Evolutionary conservation across 768 basidiomycete species (phyloP).

Genomic region (Suillus clintonianus): DNA sequence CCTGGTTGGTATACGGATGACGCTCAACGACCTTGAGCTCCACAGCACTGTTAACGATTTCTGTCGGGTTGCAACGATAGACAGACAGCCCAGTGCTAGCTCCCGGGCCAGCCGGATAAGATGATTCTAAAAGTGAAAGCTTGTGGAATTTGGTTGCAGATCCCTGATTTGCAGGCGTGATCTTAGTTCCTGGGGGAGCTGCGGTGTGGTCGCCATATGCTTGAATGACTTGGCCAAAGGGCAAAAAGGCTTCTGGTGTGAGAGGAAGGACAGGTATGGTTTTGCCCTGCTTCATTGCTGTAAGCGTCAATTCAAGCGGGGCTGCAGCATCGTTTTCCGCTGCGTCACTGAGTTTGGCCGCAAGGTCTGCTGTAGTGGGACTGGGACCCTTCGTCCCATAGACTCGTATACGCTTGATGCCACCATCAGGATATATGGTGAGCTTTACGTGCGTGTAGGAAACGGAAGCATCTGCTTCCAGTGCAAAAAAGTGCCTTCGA

Average conservation of each 20-base stretch:
- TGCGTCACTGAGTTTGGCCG: neutral
- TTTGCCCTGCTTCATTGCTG: slow-evolving; percentile 8
- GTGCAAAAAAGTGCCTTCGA: slow-evolving; percentile 85
- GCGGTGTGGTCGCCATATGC: slow-evolving; percentile 71
- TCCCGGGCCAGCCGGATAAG: slow-evolving; percentile 57
- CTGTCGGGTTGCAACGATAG: slow-evolving; percentile 72
- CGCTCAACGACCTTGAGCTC: slow-evolving; percentile 80
- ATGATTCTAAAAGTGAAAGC: slow-evolving; percentile 66
- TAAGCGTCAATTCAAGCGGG: slow-evolving; percentile 3
- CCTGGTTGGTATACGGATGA: slow-evolving; percentile 87
- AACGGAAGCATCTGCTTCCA: slow-evolving; percentile 60
- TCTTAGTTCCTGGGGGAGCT: slow-evolving; percentile 66
- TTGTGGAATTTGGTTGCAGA: slow-evolving; percentile 95
- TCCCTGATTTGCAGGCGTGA: slow-evolving; percentile 85
- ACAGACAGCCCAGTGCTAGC: slow-evolving; percentile 78
- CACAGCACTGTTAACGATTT: slow-evolving; percentile 47
- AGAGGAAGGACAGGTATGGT: slow-evolving; percentile 64
- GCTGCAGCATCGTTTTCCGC: slow-evolving; percentile 4
- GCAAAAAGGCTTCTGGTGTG: slow-evolving; percentile 82
- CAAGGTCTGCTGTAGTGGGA: slow-evolving; percentile 3
- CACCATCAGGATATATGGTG: slow-evolving; percentile 94
- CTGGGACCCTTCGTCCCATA: slow-evolving; percentile 57
- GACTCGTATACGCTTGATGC: slow-evolving; percentile 89
- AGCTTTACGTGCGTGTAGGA: slow-evolving; percentile 83
- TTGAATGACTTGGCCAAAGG: slow-evolving; percentile 91